Base-by-base conservation (phyloP, 768 basidiomycete species). In the Sarcomyxa edulis region DNA sequence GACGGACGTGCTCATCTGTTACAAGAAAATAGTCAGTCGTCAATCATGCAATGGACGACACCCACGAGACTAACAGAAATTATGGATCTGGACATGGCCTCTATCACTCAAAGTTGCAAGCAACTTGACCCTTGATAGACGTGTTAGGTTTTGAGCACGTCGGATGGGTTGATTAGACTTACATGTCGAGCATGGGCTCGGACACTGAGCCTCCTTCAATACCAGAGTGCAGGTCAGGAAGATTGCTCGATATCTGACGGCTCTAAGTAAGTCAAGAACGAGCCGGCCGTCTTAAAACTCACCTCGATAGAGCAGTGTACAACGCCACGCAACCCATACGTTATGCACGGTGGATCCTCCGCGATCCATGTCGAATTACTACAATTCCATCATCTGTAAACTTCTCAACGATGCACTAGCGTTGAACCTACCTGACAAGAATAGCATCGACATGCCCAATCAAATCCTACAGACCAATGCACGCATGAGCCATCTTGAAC, bases 281-380 rank as follows among this genome's bases (percentile, higher is more conserved):
- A 30, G 16, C 35, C 26, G 24, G 32, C 23, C 6, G 22, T 16
- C 11, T 15, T 18, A 29, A 27, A 15, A 32, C 59, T 31, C 31
- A 84, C 87, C 68, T 84, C 76, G 6, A 96, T 61, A 23, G 77
- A 74, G 36, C 88, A 91, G 53, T 94, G 93, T 1, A 97, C 78
- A 3, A 99, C 95, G 0, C 96, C 96, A 32, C 96, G 76, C 40
- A 97, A 65, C 3, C 96, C 96, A 55, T 95, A 96, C 0, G 94
- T 96, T 36, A 98, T 83, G 52, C 94, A 97, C 0, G 96, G 94
- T 5, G 79, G 76, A 46, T 85, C 79, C 49, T 96, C 90, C 9
- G 84, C 84, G 47, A 98, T 91, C 94, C 95, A 99, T 7, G 90
- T 94, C 15, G 94, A 97, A 55, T 99, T 98, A 48, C 88, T 90